Evolutionary conservation across 2,329 filamentous ascomycete genomes (phyloP).

Genomic region (Zymoseptoria crescenta): DNA sequence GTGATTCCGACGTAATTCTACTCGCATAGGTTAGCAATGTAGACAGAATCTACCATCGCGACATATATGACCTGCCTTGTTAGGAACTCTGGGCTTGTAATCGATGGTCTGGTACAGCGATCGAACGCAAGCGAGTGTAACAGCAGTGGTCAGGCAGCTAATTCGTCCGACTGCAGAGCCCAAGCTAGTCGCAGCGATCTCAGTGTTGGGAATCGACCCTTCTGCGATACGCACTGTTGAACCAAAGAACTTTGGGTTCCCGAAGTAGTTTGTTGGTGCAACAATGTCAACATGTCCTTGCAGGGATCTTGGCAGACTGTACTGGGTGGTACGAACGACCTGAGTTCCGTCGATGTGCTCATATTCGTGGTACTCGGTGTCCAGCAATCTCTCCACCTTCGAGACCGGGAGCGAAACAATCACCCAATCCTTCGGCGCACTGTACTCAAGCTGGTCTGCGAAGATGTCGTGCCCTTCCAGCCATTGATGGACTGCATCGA

Average conservation of each 20-base stretch:
- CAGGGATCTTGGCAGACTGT: background rate
- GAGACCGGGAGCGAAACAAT: background rate
- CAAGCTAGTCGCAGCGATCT: background rate
- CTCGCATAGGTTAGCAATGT: background rate
- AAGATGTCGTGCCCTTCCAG: slow-evolving; percentile 39
- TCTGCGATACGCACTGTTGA: slow-evolving; percentile 12
- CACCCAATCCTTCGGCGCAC: slow-evolving; percentile 18
- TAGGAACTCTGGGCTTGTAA: background rate
- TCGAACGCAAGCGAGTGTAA: slow-evolving; percentile 34
- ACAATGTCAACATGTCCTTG: background rate
- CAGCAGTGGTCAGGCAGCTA: background rate
- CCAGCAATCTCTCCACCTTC: slow-evolving; percentile 1
- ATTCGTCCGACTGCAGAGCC: background rate
- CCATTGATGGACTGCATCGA: slow-evolving; percentile 48
- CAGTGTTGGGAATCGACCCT: slow-evolving; percentile 12
- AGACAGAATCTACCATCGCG: background rate
- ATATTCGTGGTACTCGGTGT: slow-evolving; percentile 2
- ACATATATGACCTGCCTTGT: slow-evolving; percentile 14
- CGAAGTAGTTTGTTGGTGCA: slow-evolving; percentile 1
- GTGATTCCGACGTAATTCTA: background rate
- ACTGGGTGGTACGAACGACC: background rate
- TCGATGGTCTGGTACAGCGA: background rate
- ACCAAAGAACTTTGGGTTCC: slow-evolving; percentile 1
- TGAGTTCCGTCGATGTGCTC: slow-evolving; percentile 1
- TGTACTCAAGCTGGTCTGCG: slow-evolving; percentile 10